Conservation (phyloP, 1,284 basidiomycete species). For the Sanghuangporus sanghuang region DNA sequence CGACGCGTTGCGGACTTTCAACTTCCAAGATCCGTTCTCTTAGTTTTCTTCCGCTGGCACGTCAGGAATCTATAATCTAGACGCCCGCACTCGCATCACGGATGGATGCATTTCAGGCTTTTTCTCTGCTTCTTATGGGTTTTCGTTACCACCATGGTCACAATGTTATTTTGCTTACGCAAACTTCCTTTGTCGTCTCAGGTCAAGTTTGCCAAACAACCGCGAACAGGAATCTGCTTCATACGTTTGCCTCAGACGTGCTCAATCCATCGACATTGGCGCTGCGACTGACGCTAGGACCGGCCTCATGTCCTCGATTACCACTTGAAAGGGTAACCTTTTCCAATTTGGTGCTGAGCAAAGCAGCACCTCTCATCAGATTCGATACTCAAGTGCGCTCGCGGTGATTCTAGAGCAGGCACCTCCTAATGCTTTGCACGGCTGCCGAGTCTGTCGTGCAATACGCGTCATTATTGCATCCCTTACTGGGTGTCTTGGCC, state of each 20-base stretch:
- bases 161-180: background rate
- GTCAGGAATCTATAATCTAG: too few relatives aligned
- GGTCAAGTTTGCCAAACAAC: background rate
- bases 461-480: background rate
- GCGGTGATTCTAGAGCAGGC: background rate
- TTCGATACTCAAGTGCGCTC: background rate
- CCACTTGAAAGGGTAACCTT: background rate
- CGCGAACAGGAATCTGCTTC: background rate
- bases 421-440: background rate
- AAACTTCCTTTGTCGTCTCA: background rate
- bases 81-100: background rate
- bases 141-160: background rate
- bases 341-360: background rate
- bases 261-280: background rate
- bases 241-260: background rate
- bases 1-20: too few relatives aligned
- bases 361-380: background rate
- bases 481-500: background rate
- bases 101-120: background rate
- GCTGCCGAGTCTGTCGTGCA: background rate
- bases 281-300: background rate
- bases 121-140: background rate
- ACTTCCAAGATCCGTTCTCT: too few relatives aligned
- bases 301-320: background rate
- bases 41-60: too few relatives aligned